Percentiles rank a stretch among this genome's conserved stretches.
Evolutionary conservation across 345 rosid species (phyloP).

Genomic region (Melastoma malabathricum): DNA sequence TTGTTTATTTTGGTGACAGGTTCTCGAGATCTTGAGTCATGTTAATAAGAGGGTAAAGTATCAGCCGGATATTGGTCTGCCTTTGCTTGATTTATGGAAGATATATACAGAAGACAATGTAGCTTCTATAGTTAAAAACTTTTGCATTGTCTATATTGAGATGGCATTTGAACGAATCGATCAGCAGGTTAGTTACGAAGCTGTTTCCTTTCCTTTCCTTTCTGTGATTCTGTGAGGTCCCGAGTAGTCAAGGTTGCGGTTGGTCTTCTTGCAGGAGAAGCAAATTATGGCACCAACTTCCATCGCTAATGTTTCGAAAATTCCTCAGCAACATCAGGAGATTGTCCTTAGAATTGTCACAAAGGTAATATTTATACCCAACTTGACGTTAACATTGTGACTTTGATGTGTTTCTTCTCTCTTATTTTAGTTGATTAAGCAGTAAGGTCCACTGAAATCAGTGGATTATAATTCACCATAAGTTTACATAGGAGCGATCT

Average conservation of each 20-base stretch:
- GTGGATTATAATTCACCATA: too few relatives aligned
- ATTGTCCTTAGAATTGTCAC: constrained; percentile 55
- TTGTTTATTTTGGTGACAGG: constrained; percentile 27
- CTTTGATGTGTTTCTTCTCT: not conserved
- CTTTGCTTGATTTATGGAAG: constrained; percentile 55
- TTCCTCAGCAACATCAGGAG: constrained; percentile 80
- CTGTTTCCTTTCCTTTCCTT: too few relatives aligned
- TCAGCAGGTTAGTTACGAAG: constrained; percentile 35
- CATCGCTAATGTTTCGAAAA: constrained; percentile 47
- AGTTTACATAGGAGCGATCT: too few relatives aligned
- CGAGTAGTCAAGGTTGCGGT: too few relatives aligned
- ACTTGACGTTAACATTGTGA: too few relatives aligned
- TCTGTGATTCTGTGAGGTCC: too few relatives aligned
- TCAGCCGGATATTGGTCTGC: constrained; percentile 66
- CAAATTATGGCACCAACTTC: constrained; percentile 61
- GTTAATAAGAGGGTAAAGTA: constrained; percentile 94
- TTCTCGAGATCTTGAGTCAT: constrained; percentile 89
- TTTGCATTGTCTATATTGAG: constrained; percentile 81
- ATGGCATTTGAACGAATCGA: constrained; percentile 80
- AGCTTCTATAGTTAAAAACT: constrained; percentile 67
- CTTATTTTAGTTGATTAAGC: not conserved
- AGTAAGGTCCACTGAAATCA: too few relatives aligned
- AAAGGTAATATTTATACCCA: constrained; percentile 38
- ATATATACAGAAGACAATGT: constrained; percentile 46
- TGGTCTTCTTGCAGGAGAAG: constrained; percentile 42